These are phyloP conservation scores for Dillenia turbinata DNA, from an alignment of 164 flowering plant genomes.

Conservation along the genomic window DNA sequence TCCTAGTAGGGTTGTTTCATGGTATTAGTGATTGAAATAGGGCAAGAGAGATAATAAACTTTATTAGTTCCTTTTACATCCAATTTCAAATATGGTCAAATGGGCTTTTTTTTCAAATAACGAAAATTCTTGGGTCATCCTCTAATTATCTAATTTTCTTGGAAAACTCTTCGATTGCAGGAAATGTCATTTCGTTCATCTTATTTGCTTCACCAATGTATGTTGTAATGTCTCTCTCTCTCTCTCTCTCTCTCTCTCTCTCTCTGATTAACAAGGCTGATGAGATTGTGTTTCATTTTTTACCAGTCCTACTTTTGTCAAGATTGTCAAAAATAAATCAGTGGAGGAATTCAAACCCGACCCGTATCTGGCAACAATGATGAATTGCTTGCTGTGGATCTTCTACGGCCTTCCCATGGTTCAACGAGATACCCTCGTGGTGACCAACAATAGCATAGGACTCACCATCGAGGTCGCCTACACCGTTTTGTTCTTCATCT, in stretches of 20 bases:
- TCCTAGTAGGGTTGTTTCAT: too few species aligned
- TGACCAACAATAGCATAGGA: slow-evolving; percentile 39
- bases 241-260: too few species aligned
- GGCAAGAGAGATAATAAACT: too few species aligned
- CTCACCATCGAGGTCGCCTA: slow-evolving; percentile 24
- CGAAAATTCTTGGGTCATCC: too few species aligned
- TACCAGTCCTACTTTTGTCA: slow-evolving; percentile 33
- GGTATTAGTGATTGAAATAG: too few species aligned
- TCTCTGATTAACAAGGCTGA: too few species aligned
- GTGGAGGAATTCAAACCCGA: slow-evolving; percentile 32
- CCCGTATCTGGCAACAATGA: slow-evolving; percentile 33
- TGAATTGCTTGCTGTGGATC: slow-evolving; percentile 40
- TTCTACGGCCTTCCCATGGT: slow-evolving; percentile 42
- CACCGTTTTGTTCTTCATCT: slow-evolving; percentile 19
- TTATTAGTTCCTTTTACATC: too few species aligned
- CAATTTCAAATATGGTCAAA: too few species aligned
- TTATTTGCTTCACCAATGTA: slow-evolving; percentile 63
- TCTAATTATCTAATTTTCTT: too few species aligned
- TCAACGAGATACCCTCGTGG: slow-evolving; percentile 33
- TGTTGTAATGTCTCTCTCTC: too few species aligned
- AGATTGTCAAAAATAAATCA: slow-evolving; percentile 23
- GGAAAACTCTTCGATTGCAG: too few species aligned
- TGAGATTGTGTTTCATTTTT: not conserved
- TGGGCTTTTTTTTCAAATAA: too few species aligned
- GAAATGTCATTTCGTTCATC: slow-evolving; percentile 57